Base-by-base conservation (phyloP, 2,329 filamentous ascomycete genomes). In the Fusarium haematococcum region DNA sequence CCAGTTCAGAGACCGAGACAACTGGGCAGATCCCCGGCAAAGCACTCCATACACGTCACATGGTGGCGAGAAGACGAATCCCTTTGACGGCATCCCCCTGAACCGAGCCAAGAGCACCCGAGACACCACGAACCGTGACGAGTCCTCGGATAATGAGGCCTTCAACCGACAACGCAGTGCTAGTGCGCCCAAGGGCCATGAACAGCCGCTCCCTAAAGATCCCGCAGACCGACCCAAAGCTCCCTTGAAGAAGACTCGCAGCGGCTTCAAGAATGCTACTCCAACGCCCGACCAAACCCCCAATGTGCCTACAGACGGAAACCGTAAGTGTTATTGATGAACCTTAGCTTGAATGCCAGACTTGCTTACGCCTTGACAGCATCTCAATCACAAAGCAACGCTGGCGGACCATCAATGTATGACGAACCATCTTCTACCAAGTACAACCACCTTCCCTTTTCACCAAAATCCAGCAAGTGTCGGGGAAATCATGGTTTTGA, bases 31-130 rank as follows among this genome's bases (percentile, higher is more conserved):
- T 68, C 79, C 81, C n/a, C 85, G 89, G n/a, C 85, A 89, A 64
- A 89, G 88, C 74, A 89, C 88, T 7, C 89, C 90, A 0, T 92
- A 91, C 76, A 84, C 86, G 48, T 86, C 84, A 2, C 85, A 87
- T 35, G 85, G 88, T 14, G 89, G 90, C 37, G 90, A 92, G 79
- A 91, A 88, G 81, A 87, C 88, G 6, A 87, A 90, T 54, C 86
- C 88, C 0, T 90, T 89, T 68, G 88, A 90, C 52, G 86, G 84
- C 2, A 80, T 79, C 8, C 77, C 83, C 11, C 66, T 87, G n/a
- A 81, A 82, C 57, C 83, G 87, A n/a, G 82, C 86, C 6, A 85
- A 83, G 69, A 89, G 86, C 79, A 84, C 84, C 20, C 84, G 86
- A 37, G 83, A 85, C 35, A 73, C 80, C 9, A 71, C 79, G 16